phyloP scores from a whole-genome alignment of 1,139 yeast species.

The Suhomyces bribrorum region DNA sequence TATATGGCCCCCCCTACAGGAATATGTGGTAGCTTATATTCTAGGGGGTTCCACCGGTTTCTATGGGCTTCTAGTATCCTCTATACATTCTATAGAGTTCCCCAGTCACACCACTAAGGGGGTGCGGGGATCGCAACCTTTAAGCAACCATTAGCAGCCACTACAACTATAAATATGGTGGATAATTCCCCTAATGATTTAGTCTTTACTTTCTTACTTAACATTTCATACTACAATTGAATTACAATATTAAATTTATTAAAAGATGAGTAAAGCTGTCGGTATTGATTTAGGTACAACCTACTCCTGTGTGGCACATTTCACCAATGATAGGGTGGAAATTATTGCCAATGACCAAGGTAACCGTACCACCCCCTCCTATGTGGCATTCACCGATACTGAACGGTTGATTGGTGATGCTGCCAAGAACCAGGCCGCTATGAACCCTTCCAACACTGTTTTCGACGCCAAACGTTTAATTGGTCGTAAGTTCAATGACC shows the following conservation, averaged over 20 bases:
- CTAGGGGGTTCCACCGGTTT: constrained; percentile 4
- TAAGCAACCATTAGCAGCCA: constrained; percentile 4
- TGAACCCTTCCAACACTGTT: constrained; percentile 33
- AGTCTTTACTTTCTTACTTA: neutral
- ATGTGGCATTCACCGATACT: constrained; percentile 31
- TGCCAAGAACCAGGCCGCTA: constrained; percentile 34
- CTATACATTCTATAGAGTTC: constrained; percentile 5
- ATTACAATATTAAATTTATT: neutral
- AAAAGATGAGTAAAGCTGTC: constrained; percentile 21
- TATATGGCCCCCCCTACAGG: too few relatives aligned
- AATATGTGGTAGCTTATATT: too few relatives aligned
- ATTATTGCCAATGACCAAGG: constrained; percentile 54
- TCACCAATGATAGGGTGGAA: constrained; percentile 21
- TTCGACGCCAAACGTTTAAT: constrained; percentile 37
- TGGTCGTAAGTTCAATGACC: constrained; percentile 48
- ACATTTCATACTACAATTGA: neutral
- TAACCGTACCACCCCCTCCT: constrained; percentile 42
- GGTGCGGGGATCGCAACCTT: constrained; percentile 14
- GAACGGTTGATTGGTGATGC: constrained; percentile 35
- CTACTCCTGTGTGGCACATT: constrained; percentile 30
- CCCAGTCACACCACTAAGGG: constrained; percentile 9
- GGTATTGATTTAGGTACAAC: constrained; percentile 35
- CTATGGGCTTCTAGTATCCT: constrained; percentile 3
- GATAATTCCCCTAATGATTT: neutral
- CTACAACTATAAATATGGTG: constrained; percentile 9